Base-by-base conservation (phyloP, 257 asterid genomes). In the Salvia splendens region DNA sequence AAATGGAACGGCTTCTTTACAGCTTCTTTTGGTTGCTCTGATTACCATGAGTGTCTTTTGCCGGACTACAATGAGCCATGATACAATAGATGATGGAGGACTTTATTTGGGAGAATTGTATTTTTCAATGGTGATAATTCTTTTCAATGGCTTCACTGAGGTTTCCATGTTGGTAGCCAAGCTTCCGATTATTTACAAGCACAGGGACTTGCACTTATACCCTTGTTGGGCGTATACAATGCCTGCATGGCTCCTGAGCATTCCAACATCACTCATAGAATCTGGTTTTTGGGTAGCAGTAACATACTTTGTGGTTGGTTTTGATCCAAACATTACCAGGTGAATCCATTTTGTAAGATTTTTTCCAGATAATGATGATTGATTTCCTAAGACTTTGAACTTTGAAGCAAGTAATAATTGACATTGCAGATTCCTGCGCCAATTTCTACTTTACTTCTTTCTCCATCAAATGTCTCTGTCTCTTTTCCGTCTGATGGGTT, bases 71-170 rank as follows among this genome's bases (percentile, higher is more conserved):
- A 73, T 90, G 85, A 89, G 84, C 78, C 97, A 84, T 71, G 83
- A 89, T 69, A 80, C 97, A 63, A 75, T 92, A 75, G 89, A 87
- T 50, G 96, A 92, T 73, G 98, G 89, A 78, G 98, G 97, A 41
- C 84, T 84, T 54, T 92, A 87, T 78, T 84, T 92, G 72, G 98
- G 98, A 53, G 92, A 73, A 61, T 68, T 92, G 59, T 92, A 87
- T 47, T 92, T 87, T 73, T 78, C 97, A 9, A 89, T 89, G 93
- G 91, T 92, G 78, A 92, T 92, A 70, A 82, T 92, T 69, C 93
- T 92, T 75, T 89, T 87, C 74, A 89, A 92, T 78, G 98, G 98
- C 61, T 87, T 92, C 83, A 87, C 97, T 12, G 98, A 92, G 86
- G 96, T 92, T 48, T 83, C 98, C 74, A 83, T 92, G 98, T 82